Evolutionary conservation across 129 eudicot species (phyloP).

Genomic region (Pseudognaphalium luteoalbum): DNA sequence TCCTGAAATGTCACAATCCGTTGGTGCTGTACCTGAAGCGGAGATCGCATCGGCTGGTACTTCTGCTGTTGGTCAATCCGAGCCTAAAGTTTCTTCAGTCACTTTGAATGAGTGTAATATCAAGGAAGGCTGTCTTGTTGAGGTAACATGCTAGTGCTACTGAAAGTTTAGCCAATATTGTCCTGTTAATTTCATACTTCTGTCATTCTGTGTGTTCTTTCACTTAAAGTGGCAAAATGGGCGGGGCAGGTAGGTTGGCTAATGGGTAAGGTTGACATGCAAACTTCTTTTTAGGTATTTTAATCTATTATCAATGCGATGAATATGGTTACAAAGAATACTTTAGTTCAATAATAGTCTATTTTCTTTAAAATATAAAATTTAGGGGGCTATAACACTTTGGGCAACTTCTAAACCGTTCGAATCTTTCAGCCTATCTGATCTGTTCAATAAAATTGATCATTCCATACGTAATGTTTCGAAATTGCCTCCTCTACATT

Average conservation of each 20-base stretch:
- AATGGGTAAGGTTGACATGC: background rate
- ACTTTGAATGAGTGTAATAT: slow-evolving; percentile 39
- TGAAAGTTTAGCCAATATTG: background rate
- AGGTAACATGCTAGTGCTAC: slow-evolving; percentile 51
- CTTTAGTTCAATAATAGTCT: background rate
- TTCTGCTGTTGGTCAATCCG: slow-evolving; percentile 24
- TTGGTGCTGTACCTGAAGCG: slow-evolving; percentile 41
- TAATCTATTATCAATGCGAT: background rate
- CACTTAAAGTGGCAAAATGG: slow-evolving; percentile 2
- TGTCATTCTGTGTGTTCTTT: background rate
- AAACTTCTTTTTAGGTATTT: background rate
- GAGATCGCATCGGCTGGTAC: slow-evolving; percentile 33
- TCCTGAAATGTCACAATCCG: slow-evolving; percentile 37
- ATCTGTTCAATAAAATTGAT: background rate
- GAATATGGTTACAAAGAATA: background rate
- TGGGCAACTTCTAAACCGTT: background rate
- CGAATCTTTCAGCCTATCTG: background rate
- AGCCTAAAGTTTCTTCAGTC: slow-evolving; percentile 11
- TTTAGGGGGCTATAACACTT: background rate
- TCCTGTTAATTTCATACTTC: background rate
- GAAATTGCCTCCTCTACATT: slow-evolving; percentile 5
- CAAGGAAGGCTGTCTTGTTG: slow-evolving; percentile 68
- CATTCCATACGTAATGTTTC: background rate
- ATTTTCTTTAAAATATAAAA: background rate
- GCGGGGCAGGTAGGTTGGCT: background rate